Conservation (phyloP, 495 filamentous ascomycete species). For the Penicillium soppii region DNA sequence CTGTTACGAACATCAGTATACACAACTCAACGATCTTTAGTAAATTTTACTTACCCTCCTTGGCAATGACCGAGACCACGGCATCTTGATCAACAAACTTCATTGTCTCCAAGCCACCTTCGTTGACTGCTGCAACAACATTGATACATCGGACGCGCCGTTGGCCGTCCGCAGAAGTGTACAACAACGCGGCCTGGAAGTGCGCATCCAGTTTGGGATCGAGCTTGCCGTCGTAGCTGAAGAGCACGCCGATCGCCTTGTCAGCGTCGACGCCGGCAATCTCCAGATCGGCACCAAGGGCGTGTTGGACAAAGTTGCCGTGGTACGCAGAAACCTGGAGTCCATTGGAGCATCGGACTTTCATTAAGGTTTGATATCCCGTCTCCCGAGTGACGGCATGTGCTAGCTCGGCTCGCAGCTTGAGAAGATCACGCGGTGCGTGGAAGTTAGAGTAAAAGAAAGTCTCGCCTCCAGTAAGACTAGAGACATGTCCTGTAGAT, state of each 20-base stretch:
- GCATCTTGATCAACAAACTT: slow-evolving; percentile 94
- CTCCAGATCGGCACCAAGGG: slow-evolving; percentile 92
- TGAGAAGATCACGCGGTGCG: slow-evolving; percentile 75
- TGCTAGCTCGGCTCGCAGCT: slow-evolving; percentile 80
- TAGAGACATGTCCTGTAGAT: slow-evolving; percentile 37
- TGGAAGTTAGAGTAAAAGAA: slow-evolving; percentile 98
- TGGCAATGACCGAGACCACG: slow-evolving; percentile 81
- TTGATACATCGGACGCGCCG: slow-evolving; percentile 91
- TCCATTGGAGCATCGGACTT: slow-evolving; percentile 95
- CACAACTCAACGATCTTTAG: slow-evolving; percentile 1
- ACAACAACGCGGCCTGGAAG: slow-evolving; percentile 93
- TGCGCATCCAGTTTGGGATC: slow-evolving; percentile 95
- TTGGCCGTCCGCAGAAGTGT: slow-evolving; percentile 88
- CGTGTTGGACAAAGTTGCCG: slow-evolving; percentile 94
- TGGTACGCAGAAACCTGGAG: slow-evolving; percentile 92
- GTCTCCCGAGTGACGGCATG: slow-evolving; percentile 90
- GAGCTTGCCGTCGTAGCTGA: slow-evolving; percentile 95
- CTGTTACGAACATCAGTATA: slow-evolving; percentile 32
- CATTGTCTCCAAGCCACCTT: slow-evolving; percentile 79
- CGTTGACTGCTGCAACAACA: slow-evolving; percentile 86
- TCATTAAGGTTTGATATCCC: slow-evolving; percentile 96
- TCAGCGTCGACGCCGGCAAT: slow-evolving; percentile 92
- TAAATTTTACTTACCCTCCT: slow-evolving; percentile 59
- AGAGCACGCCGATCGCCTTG: slow-evolving; percentile 87
- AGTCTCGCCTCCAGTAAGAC: slow-evolving; percentile 80